Base-by-base conservation (phyloP, 805 yeast species). In the Candida verbasci region DNA sequence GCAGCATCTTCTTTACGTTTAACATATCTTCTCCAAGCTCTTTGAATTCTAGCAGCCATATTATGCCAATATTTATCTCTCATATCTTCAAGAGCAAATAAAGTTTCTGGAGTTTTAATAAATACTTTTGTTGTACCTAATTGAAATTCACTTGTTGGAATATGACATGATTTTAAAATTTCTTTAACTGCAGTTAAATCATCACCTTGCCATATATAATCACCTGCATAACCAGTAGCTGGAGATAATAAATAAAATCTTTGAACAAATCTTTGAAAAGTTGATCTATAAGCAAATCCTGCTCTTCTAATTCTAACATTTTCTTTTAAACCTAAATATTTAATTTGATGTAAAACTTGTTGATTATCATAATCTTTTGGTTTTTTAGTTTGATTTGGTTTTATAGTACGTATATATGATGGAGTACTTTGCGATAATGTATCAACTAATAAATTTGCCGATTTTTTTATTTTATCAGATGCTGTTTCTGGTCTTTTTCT, bases 251-350 rank as follows among this genome's bases (percentile, higher is more conserved):
- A 64, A 57, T 87, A 91, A 57, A 93, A 93, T 53, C 97, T 73
- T 61, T 93, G 96, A 12, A 87, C 96, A 55, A 93, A 93, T 59
- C 89, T 89, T 41, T 93, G 97, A 60, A 88, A 93, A 0, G 96
- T 86, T 47, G 94, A 95, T 63, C 98, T 82, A 54, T 89, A 93
- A 1, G 98, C 98, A 61, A 93, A 93, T 32, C 98, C 98, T 0
- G 98, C 97, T 69, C 98, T 83, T 71, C 98, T 80, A 48, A 93
- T 93, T 45, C 97, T 78, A 34, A 93, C 97, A 60, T 93, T 93
- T 60, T 93, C 98, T 55, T 93, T 93, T 60, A 93, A 70, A 56
- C 98, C 98, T 47, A 93, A 72, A 60, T 93, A 93, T 55, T 93
- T 93, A 47, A 93, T 82, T 66, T 93, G 98, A 60, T 93, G 98